Percentiles rank a stretch among this genome's conserved stretches.
Conservation (phyloP, 2,329 filamentous ascomycete genomes). For the Colletotrichum somersetense region DNA sequence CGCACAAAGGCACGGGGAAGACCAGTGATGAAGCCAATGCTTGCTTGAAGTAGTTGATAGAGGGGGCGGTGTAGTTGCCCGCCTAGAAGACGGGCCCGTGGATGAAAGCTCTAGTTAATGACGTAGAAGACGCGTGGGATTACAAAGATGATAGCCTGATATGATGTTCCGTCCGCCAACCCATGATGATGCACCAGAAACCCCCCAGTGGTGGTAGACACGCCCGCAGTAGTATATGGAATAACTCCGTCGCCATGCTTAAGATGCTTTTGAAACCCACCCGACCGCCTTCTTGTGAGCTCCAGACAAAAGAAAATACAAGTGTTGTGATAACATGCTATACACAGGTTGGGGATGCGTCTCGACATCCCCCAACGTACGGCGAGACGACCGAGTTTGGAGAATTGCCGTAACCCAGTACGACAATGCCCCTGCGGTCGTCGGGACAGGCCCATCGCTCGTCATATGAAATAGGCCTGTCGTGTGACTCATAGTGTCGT, state of each 20-base stretch:
- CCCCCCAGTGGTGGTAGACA: constrained; percentile 2
- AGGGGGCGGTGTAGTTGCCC: neutral
- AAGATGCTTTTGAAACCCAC: constrained; percentile 14
- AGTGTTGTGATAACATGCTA: constrained; percentile 8
- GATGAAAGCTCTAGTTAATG: constrained; percentile 14
- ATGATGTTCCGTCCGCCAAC: constrained; percentile 24
- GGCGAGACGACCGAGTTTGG: constrained; percentile 46
- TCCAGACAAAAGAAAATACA: constrained; percentile 18
- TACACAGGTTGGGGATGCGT: constrained; percentile 29
- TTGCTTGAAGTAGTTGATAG: neutral
- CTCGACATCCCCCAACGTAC: constrained; percentile 48
- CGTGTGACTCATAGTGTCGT: constrained; percentile 34
- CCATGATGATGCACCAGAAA: constrained; percentile 32
- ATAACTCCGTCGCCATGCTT: constrained; percentile 41
- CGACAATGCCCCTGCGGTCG: constrained; percentile 12
- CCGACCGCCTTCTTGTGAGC: neutral
- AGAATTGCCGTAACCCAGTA: constrained; percentile 23
- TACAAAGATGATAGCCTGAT: constrained; percentile 14
- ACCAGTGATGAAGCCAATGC: neutral
- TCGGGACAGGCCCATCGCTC: constrained; percentile 27
- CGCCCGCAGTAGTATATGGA: constrained; percentile 14
- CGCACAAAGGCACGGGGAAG: neutral
- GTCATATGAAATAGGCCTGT: constrained; percentile 19
- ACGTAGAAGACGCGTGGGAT: constrained; percentile 24
- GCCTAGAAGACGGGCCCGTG: neutral